Percentiles rank a stretch among this genome's conserved stretches.
Conservation (phyloP, 2,329 filamentous ascomycete species). For the Nigrospora sphaerica region DNA sequence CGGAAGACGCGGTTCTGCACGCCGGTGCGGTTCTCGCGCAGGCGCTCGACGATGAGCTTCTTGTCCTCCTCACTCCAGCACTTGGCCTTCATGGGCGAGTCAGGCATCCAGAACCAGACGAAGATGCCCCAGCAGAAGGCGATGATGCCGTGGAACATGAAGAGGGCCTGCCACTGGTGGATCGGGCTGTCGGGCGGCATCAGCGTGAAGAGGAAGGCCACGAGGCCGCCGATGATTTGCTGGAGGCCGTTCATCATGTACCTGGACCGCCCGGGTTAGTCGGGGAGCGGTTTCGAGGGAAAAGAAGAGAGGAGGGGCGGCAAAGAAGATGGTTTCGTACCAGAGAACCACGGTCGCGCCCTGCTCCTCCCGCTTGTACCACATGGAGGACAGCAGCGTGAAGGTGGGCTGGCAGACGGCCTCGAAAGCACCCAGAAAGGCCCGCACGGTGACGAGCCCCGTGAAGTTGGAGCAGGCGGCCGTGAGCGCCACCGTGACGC, state of each 20-base stretch:
- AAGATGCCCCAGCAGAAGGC: constrained; percentile 60
- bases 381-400: constrained; percentile 59
- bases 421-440: constrained; percentile 64
- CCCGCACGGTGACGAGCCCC: constrained; percentile 52
- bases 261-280: constrained; percentile 32
- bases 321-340: constrained; percentile 15
- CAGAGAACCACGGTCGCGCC: constrained; percentile 61
- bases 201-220: constrained; percentile 57
- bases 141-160: constrained; percentile 57
- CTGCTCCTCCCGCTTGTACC: constrained; percentile 66
- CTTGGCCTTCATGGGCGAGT: constrained; percentile 65
- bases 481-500: constrained; percentile 50
- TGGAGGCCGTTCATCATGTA: constrained; percentile 73
- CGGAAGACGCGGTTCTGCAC: constrained; percentile 48
- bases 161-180: constrained; percentile 62
- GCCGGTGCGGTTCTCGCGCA: constrained; percentile 54
- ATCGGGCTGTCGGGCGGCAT: constrained; percentile 43
- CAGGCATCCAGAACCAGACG: constrained; percentile 57
- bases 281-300: too few species aligned
- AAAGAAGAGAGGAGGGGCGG: too few species aligned
- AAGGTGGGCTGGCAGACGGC: constrained; percentile 63
- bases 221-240: constrained; percentile 64
- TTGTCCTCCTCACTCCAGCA: constrained; percentile 63
- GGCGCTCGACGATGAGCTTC: constrained; percentile 52
- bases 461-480: constrained; percentile 54